These are phyloP conservation scores for Serpula lacrymans DNA, from an alignment of 768 basidiomycete species.

Conservation along the genomic window DNA sequence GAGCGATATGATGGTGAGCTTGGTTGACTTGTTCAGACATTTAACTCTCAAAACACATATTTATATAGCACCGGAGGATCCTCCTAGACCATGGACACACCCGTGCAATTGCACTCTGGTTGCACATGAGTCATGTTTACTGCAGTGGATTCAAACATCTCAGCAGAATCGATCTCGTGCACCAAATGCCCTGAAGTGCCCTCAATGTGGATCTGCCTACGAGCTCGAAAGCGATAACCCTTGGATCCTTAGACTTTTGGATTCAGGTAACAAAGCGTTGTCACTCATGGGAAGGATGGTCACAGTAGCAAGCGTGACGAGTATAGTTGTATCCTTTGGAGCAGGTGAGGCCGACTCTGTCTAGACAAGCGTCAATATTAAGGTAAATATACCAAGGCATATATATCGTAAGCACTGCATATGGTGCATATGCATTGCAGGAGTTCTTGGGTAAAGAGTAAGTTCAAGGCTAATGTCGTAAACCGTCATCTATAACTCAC, in stretches of 20 bases:
- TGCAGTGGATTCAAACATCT: conserved; percentile 75
- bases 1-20: conserved; percentile 45
- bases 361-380: conserved; percentile 14
- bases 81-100: conserved; percentile 66
- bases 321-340: conserved; percentile 51
- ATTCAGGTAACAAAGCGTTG: conserved; percentile 47
- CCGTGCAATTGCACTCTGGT: conserved; percentile 79
- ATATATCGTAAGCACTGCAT: conserved; percentile 53
- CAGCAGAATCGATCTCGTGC: conserved; percentile 54
- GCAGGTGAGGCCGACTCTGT: conserved; percentile 45
- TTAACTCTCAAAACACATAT: conserved; percentile 1
- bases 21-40: neutral
- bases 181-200: conserved; percentile 70
- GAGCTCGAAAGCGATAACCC: conserved; percentile 68
- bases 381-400: conserved; percentile 41
- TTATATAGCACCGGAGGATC: conserved; percentile 39
- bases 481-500: too few relatives aligned
- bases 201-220: conserved; percentile 68
- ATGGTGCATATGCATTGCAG: conserved; percentile 69
- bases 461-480: too few relatives aligned
- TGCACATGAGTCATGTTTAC: conserved; percentile 76
- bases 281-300: conserved; percentile 51
- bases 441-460: conserved; percentile 71
- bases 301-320: conserved; percentile 47
- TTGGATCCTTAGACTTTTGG: conserved; percentile 43